Base-by-base conservation (phyloP, 768 basidiomycete species). In the Brasilioporus rufonigricans region DNA sequence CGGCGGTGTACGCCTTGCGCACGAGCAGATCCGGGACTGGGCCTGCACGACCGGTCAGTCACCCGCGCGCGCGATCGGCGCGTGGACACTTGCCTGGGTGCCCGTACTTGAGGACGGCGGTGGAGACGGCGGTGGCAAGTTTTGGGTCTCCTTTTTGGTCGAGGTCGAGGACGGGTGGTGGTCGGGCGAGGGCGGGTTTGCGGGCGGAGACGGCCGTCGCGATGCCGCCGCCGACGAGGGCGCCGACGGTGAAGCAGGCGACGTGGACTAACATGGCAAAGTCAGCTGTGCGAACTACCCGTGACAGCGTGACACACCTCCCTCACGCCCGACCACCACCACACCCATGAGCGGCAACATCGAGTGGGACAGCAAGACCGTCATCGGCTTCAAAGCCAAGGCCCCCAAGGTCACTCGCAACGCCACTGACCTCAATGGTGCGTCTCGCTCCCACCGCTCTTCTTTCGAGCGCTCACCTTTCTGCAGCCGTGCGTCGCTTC, bases 1-100 rank as follows among this genome's bases (percentile, higher is more conserved):
- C 91, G 1, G 92, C 86, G 21, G 88, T 85, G 64, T 97, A 98
- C 16, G 89, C 93, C 66, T 83, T 82, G 46, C 93, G 82, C 41
- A 86, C 79, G 21, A 97, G 76, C 13, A 86, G 67, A 72, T 97
- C 95, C 2, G 86, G 78, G 48, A 93, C 78, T 14, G 95, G 94
- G 9, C 94, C 93, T 96, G 60, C n/a, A 55, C 38, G 55, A 38
- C 43, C 47, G n/a, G 60, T 56, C 52, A 57, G 44, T 45, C n/a
- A 11, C 39, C 11, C 48, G 0, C 27, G 8, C 16, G 33, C 33
- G 4, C 24, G 8, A 9, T 10, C 5, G 3, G 27, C 21, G 19
- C 5, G 21, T 21, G 44, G 44, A 41, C 54, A 44, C 59, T 51
- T 48, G 65, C 62, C 63, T 57, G 61, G 64, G 47, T 61, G 57